Conservation (phyloP, 129 eudicot genomes). For the Smallanthus sonchifolius region DNA sequence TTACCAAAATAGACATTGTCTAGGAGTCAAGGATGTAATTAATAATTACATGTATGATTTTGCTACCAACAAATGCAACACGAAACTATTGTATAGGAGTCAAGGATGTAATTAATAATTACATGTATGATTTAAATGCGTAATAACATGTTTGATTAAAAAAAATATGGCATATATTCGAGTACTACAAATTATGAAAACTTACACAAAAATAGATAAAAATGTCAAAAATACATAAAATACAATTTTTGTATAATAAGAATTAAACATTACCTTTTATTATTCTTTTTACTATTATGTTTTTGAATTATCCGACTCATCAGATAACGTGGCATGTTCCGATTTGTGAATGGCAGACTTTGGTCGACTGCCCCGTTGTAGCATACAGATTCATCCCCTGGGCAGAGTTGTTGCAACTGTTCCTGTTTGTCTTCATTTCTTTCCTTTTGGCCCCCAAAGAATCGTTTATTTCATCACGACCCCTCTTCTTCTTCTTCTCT, state of each 20-base stretch:
- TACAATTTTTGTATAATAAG: not conserved
- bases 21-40: too few species aligned
- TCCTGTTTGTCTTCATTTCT: conserved; percentile 34
- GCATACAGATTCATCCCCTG: conserved; percentile 40
- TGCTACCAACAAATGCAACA: too few species aligned
- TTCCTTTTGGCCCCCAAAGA: conserved; percentile 36
- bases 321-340: not conserved
- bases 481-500: conserved; percentile 57
- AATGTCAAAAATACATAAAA: conserved; percentile 7
- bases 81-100: too few species aligned
- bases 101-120: too few species aligned
- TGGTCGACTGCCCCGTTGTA: conserved; percentile 39
- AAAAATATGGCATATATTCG: not conserved
- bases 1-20: too few species aligned
- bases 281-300: not conserved
- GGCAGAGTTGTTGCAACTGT: conserved; percentile 17
- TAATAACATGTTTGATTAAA: not conserved
- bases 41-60: too few species aligned
- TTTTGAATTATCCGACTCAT: not conserved
- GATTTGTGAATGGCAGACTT: conserved; percentile 46
- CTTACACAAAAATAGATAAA: not conserved
- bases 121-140: not conserved
- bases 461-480: conserved; percentile 32
- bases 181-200: not conserved
- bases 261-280: conserved; percentile 5